Evolutionary conservation across 106 monocot species (phyloP).

Genomic region (Posidonia australis): DNA sequence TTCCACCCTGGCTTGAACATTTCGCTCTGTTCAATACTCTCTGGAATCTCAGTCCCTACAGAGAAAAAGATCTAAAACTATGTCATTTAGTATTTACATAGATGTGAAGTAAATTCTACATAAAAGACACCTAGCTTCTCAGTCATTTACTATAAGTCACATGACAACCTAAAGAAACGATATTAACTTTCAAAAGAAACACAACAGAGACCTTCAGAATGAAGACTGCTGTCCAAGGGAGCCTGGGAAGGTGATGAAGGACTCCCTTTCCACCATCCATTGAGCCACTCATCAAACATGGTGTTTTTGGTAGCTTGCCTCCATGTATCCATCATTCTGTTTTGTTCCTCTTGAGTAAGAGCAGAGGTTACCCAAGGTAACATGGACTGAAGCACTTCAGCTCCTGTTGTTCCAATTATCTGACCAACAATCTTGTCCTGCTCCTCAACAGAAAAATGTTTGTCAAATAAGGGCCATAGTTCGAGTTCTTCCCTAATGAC

Average conservation of each 20-base stretch:
- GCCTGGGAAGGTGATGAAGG: slow-evolving; percentile 34
- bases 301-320: slow-evolving; percentile 91
- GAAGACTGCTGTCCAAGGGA: slow-evolving; percentile 11
- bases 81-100: not conserved
- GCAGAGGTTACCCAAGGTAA: slow-evolving; percentile 98
- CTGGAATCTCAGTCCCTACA: slow-evolving; percentile 53
- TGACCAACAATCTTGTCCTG: slow-evolving; percentile 95
- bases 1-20: slow-evolving; percentile 99
- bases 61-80: not conserved
- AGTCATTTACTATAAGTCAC: too few species aligned
- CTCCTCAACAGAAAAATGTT: slow-evolving; percentile 91
- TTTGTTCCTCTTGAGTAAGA: slow-evolving; percentile 89
- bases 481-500: slow-evolving; percentile 93
- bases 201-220: slow-evolving; percentile 30
- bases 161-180: not conserved
- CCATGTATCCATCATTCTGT: slow-evolving; percentile 98
- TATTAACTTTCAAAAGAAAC: not conserved
- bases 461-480: slow-evolving; percentile 95
- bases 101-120: not conserved
- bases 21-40: slow-evolving; percentile 60
- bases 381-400: slow-evolving; percentile 97
- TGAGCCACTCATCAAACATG: slow-evolving; percentile 99
- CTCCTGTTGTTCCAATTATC: slow-evolving; percentile 97
- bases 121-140: not conserved
- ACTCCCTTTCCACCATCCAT: slow-evolving; percentile 87